These are phyloP conservation scores for Xylaria polymorpha DNA, from an alignment of 2,329 filamentous ascomycete species.

Conservation along the genomic window DNA sequence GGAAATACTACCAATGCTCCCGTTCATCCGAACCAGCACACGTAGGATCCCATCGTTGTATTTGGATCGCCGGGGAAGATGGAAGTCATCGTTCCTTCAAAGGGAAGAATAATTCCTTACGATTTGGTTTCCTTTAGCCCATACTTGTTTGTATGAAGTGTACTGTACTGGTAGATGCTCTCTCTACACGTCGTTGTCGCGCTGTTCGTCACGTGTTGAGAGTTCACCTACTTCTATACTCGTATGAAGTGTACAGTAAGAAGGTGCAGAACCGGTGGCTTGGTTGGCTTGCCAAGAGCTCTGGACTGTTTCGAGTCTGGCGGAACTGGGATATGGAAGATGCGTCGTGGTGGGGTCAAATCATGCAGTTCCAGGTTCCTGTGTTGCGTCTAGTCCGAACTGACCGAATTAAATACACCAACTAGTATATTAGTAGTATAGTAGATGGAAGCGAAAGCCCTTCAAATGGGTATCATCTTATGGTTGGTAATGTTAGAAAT, in stretches of 20 bases:
- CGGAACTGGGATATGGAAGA: conserved; percentile 7
- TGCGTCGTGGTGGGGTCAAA: conserved; percentile 13
- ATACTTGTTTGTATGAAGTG: background rate
- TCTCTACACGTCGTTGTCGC: conserved; percentile 37
- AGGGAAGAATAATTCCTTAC: background rate
- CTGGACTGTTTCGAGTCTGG: conserved; percentile 26
- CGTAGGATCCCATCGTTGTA: background rate
- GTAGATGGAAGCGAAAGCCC: background rate
- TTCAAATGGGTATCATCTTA: background rate
- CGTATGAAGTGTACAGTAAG: background rate
- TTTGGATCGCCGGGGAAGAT: background rate
- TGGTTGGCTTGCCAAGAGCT: conserved; percentile 28
- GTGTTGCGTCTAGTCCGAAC: background rate
- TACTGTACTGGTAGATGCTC: background rate
- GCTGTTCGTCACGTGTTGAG: conserved; percentile 18
- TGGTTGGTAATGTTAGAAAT: background rate
- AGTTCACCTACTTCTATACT: too few species aligned
- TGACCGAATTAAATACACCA: background rate
- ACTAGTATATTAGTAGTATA: too few species aligned
- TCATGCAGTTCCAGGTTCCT: background rate
- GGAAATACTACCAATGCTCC: background rate
- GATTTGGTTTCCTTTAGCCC: background rate
- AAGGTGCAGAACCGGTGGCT: conserved; percentile 10
- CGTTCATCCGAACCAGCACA: conserved; percentile 1
- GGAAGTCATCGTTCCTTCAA: background rate